Evolutionary conservation across 176 grass and related monocot genomes (phyloP).

Genomic region (Rhipidocladum racemiflorum): DNA sequence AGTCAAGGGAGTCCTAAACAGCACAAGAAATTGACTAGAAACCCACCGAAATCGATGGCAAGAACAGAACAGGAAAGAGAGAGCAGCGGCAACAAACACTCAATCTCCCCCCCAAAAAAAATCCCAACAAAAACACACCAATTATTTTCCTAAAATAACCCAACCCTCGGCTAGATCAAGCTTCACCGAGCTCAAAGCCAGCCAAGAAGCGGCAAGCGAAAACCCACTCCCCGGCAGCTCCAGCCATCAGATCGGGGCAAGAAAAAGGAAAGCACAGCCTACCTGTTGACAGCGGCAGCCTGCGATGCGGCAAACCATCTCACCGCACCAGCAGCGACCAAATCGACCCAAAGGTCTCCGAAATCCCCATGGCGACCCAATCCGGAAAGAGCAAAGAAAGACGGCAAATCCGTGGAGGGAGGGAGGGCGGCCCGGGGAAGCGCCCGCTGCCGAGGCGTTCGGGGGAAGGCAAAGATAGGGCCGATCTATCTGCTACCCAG

Average conservation of each 20-base stretch:
- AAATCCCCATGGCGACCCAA: slow-evolving; percentile 18
- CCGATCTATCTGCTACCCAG: slow-evolving; percentile 46
- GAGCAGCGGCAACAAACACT: background rate
- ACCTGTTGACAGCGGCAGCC: slow-evolving; percentile 35
- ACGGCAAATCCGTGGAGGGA: background rate
- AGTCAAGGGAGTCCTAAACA: slow-evolving; percentile 35
- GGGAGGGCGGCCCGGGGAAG: background rate
- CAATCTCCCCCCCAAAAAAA: background rate
- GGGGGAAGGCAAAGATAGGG: slow-evolving; percentile 24
- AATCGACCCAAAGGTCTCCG: slow-evolving; percentile 36
- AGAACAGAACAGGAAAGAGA: background rate
- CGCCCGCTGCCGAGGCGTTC: background rate
- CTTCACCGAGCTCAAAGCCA: background rate
- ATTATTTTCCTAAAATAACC: slow-evolving; percentile 1
- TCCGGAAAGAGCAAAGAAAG: background rate
- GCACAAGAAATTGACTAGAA: slow-evolving; percentile 34
- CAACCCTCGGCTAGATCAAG: slow-evolving; percentile 25
- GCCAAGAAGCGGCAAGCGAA: slow-evolving; percentile 17
- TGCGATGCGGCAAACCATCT: slow-evolving; percentile 42
- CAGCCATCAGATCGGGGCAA: slow-evolving; percentile 27
- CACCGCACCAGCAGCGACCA: slow-evolving; percentile 14
- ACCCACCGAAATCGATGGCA: slow-evolving; percentile 29
- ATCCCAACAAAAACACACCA: background rate
- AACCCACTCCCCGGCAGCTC: background rate
- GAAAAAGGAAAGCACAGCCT: background rate